Base-by-base conservation (phyloP, 805 yeast species). In the Pichia insulana region DNA sequence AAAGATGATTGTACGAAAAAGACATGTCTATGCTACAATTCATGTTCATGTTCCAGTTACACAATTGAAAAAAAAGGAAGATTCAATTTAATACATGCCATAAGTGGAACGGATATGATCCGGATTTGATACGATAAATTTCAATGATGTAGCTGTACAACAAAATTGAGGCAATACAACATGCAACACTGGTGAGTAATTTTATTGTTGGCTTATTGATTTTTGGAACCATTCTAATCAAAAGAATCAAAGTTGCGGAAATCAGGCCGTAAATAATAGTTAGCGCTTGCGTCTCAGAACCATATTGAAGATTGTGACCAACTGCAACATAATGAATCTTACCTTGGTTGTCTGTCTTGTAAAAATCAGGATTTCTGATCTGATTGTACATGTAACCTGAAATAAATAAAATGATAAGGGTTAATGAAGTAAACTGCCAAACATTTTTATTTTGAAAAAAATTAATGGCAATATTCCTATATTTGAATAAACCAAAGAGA, bases 381-480 rank as follows among this genome's bases (percentile, higher is more conserved):
- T 76, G 74, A 61, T 87, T 89, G 73, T 78, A 92, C 98, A 92
- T 92, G 64, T 88, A 83, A 15, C 98, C 98, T 7, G 90, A 70
- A 37, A 75, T 78, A 69, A 89, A 84, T 51, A 88, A 64, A 46
- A 89, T 66, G 30, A 85, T 72, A 16, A 74, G 52, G 43, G 83
- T 65, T n/a, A 84, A 67, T 3, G 84, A 71, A 10, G 74, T 36
- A 2, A 78, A 74, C 35, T 84, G 82, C 97, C 97, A 92, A 32
- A 84, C 55, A 38, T 73, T 64, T 51, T 71, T 79, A 33, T 76
- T 72, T 20, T 65, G 61, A 11, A 78, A 36, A 6, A 84, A 38
- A 13, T 60, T 49, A 2, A 51, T 32, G 8, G 25, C 25, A 22
- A 8, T 22, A 13, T 80, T 60, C 19, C 67, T 55, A 7, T 50